Evolutionary conservation across 1,284 basidiomycete species (phyloP).

Genomic region (Ustilago nuda): DNA sequence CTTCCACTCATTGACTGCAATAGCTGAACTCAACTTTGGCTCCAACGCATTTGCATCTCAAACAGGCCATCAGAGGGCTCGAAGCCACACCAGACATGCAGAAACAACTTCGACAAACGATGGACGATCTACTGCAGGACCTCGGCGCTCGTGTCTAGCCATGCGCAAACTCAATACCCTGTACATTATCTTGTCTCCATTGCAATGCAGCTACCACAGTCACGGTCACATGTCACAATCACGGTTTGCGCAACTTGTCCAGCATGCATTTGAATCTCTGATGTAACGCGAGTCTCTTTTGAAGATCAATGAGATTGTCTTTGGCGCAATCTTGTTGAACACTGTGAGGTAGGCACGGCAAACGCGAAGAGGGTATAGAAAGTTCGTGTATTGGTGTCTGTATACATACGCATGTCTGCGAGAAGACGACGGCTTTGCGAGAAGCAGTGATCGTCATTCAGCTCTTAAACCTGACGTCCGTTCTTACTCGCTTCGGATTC

Average conservation of each 20-base stretch:
- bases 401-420: background rate
- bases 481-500: slow-evolving; percentile 22
- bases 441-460: background rate
- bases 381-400: background rate
- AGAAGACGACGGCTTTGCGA: background rate
- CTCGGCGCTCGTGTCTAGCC: slow-evolving; percentile 47
- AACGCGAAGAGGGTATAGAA: slow-evolving; percentile 29
- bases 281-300: background rate
- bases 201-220: background rate
- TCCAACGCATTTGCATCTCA: background rate
- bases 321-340: background rate
- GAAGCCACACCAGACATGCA: slow-evolving; percentile 47
- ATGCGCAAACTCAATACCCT: background rate
- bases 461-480: slow-evolving; percentile 28
- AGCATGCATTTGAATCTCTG: background rate
- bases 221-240: background rate
- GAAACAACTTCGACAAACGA: slow-evolving; percentile 45
- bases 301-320: background rate
- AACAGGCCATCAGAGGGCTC: slow-evolving; percentile 49
- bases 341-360: slow-evolving; percentile 3
- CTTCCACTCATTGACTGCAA: background rate
- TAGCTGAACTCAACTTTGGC: background rate
- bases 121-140: slow-evolving; percentile 50
- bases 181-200: slow-evolving; percentile 3
- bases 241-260: background rate